phyloP scores from a whole-genome alignment of 2,329 filamentous ascomycete genomes.

The Scorias spongiosa region DNA sequence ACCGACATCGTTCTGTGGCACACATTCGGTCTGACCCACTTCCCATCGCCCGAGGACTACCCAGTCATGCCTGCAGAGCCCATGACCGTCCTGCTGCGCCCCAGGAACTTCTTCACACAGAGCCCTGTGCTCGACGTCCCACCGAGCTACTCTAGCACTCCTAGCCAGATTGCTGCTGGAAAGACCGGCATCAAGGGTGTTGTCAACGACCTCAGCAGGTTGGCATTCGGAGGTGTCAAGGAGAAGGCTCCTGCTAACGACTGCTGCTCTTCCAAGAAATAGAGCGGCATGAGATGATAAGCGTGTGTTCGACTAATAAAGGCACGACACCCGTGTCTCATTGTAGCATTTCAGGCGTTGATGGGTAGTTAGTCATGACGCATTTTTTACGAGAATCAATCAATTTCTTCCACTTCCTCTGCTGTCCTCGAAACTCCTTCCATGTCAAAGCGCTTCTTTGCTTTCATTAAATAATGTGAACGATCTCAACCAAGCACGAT shows the following conservation, averaged over 20 bases:
- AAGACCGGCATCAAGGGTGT: slow-evolving; percentile 24
- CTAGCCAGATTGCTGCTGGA: slow-evolving; percentile 44
- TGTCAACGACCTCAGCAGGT: slow-evolving; percentile 31
- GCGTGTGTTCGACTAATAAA: too few species aligned
- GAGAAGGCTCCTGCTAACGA: slow-evolving; percentile 18
- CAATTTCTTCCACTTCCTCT: too few species aligned
- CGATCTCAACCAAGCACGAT: too few species aligned
- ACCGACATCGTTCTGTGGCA: slow-evolving; percentile 86
- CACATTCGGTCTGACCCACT: slow-evolving; percentile 81
- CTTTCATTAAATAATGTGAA: too few species aligned
- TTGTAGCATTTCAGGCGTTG: too few species aligned
- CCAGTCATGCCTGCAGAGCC: slow-evolving; percentile 80
- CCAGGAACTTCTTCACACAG: slow-evolving; percentile 66
- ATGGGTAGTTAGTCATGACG: too few species aligned
- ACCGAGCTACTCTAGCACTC: slow-evolving; percentile 57
- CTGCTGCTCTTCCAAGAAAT: not conserved
- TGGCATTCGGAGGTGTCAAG: slow-evolving; percentile 29
- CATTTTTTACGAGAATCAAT: too few species aligned
- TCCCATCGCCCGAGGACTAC: slow-evolving; percentile 80
- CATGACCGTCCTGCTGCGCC: slow-evolving; percentile 43
- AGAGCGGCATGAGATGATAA: too few species aligned
- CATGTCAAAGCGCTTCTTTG: too few species aligned
- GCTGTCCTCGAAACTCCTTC: too few species aligned
- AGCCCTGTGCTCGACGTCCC: slow-evolving; percentile 73
- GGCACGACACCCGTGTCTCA: too few species aligned